phyloP scores from a whole-genome alignment of 805 yeast species.

The Metschnikowia gruessii region DNA sequence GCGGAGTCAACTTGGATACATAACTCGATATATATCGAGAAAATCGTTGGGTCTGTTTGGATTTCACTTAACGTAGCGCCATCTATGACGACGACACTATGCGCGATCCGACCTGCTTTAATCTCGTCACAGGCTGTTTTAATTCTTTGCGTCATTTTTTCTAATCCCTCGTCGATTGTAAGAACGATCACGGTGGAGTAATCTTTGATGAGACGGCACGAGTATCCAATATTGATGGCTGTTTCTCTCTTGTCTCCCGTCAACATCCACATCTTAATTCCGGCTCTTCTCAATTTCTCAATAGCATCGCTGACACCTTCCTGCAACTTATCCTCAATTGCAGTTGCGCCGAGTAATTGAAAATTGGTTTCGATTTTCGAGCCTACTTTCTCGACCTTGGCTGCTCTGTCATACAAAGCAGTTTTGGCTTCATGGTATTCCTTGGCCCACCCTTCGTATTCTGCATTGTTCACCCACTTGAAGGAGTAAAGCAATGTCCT shows the following conservation, averaged over 20 bases:
- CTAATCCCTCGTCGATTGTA: slow-evolving; percentile 44
- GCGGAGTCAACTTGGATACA: slow-evolving; percentile 89
- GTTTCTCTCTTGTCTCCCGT: slow-evolving; percentile 99
- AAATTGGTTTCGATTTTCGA: slow-evolving; percentile 66
- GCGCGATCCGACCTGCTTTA: slow-evolving; percentile 75
- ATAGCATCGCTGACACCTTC: slow-evolving; percentile 96
- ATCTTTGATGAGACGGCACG: slow-evolving; percentile 90
- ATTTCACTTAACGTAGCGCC: slow-evolving; percentile 79
- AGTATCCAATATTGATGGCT: slow-evolving; percentile 94
- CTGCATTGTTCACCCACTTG: slow-evolving; percentile 59
- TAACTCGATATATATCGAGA: slow-evolving; percentile 76
- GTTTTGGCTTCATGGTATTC: slow-evolving; percentile 75
- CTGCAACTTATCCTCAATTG: slow-evolving; percentile 95
- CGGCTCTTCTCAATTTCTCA: slow-evolving; percentile 87
- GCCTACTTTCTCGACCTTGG: slow-evolving; percentile 69
- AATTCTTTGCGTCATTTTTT: slow-evolving; percentile 63
- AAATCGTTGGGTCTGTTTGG: slow-evolving; percentile 68
- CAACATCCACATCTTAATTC: slow-evolving; percentile 95
- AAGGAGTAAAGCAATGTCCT: slow-evolving; percentile 85
- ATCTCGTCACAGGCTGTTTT: slow-evolving; percentile 74
- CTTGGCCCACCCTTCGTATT: slow-evolving; percentile 63
- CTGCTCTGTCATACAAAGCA: slow-evolving; percentile 63
- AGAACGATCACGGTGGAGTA: slow-evolving; percentile 85
- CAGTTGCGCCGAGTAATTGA: slow-evolving; percentile 84
- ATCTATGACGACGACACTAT: slow-evolving; percentile 90